Evolutionary conservation across 768 basidiomycete genomes (phyloP).

Genomic region (Tephrocybe rancida): DNA sequence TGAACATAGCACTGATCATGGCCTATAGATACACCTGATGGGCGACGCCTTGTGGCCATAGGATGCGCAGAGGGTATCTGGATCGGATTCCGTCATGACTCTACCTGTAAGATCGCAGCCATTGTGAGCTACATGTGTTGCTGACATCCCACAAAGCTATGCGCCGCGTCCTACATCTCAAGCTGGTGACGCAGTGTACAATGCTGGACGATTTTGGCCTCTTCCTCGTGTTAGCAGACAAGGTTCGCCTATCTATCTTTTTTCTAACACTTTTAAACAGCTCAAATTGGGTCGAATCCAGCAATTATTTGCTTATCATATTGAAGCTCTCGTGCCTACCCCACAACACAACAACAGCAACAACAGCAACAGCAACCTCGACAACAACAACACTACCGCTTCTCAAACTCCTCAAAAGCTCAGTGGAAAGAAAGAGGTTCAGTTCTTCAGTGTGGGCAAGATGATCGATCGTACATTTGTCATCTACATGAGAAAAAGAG

Average conservation of each 20-base stretch:
- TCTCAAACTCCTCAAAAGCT: conserved; percentile 88
- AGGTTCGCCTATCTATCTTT: conserved; percentile 51
- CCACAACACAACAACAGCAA: conserved; percentile 52
- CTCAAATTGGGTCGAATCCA: conserved; percentile 25
- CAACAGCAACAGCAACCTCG: no score
- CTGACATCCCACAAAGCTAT: conserved; percentile 63
- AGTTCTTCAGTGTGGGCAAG: conserved; percentile 94
- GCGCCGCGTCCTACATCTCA: conserved; percentile 89
- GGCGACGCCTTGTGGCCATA: conserved; percentile 81
- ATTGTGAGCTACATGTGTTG: not conserved
- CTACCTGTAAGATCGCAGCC: conserved; percentile 58
- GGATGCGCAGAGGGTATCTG: conserved; percentile 94
- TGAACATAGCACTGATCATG: conserved; percentile 1
- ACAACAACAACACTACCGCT: conserved; percentile 51
- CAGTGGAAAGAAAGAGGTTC: conserved; percentile 86
- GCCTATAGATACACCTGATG: conserved; percentile 76
- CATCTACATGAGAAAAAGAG: conserved; percentile 96
- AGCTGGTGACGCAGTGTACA: conserved; percentile 91
- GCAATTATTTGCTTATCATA: conserved; percentile 91
- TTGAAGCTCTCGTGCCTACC: conserved; percentile 94
- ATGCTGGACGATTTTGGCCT: conserved; percentile 97
- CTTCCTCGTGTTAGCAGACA: conserved; percentile 93
- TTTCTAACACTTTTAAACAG: not conserved
- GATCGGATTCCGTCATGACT: conserved; percentile 91
- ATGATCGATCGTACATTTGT: conserved; percentile 86